These are phyloP conservation scores for Tricholoma bakamatsutake DNA, from an alignment of 768 basidiomycete species.

Conservation along the genomic window DNA sequence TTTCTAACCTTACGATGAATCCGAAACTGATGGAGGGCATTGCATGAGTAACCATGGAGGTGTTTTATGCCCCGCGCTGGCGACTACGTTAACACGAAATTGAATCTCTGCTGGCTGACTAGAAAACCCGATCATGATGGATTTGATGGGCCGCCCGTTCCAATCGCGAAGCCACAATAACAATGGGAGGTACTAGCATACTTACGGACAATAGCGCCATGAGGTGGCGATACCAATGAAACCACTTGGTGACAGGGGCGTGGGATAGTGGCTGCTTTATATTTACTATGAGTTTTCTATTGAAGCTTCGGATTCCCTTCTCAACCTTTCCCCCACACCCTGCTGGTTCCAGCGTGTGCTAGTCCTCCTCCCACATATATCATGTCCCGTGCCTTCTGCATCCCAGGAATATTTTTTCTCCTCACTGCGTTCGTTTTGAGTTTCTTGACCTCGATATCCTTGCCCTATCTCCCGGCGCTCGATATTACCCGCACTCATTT, in stretches of 20 bases:
- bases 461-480: conserved; percentile 61
- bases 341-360: conserved; percentile 1
- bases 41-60: too few relatives aligned
- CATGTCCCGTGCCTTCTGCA: conserved; percentile 36
- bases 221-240: too few relatives aligned
- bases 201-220: too few relatives aligned
- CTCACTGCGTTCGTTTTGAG: conserved; percentile 59
- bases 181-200: too few relatives aligned
- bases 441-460: conserved; percentile 63
- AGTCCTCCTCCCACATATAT: not conserved
- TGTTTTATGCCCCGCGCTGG: too few relatives aligned
- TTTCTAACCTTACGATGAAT: too few relatives aligned
- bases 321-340: not conserved
- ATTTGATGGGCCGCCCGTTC: too few relatives aligned
- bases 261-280: conserved; percentile 3
- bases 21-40: too few relatives aligned
- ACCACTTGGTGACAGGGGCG: not conserved
- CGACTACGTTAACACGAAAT: too few relatives aligned
- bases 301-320: not conserved
- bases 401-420: conserved; percentile 52
- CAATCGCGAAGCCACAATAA: too few relatives aligned
- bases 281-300: not conserved
- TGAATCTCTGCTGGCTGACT: too few relatives aligned
- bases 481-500: conserved; percentile 62
- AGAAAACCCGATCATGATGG: too few relatives aligned